Evolutionary conservation across 352 stramenopile genomes (phyloP).

Genomic region (Phytopythium boreale): DNA sequence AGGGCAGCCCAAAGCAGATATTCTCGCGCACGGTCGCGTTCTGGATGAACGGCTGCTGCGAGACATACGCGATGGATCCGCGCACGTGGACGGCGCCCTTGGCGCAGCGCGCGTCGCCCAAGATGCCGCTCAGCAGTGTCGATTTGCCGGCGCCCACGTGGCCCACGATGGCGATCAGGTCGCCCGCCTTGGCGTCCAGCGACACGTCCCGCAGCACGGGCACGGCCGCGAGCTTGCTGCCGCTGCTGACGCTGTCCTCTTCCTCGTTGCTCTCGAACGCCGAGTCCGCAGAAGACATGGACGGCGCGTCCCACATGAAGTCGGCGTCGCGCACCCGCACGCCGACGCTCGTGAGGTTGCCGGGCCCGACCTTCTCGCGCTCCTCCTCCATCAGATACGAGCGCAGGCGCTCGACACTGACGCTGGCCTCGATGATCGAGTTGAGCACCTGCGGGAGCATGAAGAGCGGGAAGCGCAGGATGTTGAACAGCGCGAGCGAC

Average conservation of each 20-base stretch:
- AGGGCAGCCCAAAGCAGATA: constrained; percentile 91
- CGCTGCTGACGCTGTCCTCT: constrained; percentile 7
- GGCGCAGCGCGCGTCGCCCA: constrained; percentile 46
- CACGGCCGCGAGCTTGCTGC: constrained; percentile 13
- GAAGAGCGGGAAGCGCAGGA: constrained; percentile 97
- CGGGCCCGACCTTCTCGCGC: constrained; percentile 60
- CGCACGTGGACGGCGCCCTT: constrained; percentile 52
- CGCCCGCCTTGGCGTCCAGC: constrained; percentile 61
- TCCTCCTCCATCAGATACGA: constrained; percentile 65
- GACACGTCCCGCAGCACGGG: constrained; percentile 49
- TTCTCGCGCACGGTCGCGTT: constrained; percentile 96
- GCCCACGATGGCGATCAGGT: constrained; percentile 61
- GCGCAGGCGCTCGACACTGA: constrained; percentile 57
- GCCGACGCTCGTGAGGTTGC: constrained; percentile 60
- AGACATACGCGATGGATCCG: constrained; percentile 91
- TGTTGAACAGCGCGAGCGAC: constrained; percentile 89
- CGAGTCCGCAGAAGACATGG: constrained; percentile 10
- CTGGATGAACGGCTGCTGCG: constrained; percentile 95
- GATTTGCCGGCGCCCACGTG: constrained; percentile 69
- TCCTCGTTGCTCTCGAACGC: constrained; percentile 18
- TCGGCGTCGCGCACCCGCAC: constrained; percentile 40
- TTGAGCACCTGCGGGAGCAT: constrained; percentile 97
- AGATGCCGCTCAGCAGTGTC: constrained; percentile 54
- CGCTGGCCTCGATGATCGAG: constrained; percentile 88
- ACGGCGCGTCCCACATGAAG: constrained; percentile 56